These are phyloP conservation scores for Rhizodiscina lignyota DNA, from an alignment of 495 filamentous ascomycete species.

Conservation along the genomic window DNA sequence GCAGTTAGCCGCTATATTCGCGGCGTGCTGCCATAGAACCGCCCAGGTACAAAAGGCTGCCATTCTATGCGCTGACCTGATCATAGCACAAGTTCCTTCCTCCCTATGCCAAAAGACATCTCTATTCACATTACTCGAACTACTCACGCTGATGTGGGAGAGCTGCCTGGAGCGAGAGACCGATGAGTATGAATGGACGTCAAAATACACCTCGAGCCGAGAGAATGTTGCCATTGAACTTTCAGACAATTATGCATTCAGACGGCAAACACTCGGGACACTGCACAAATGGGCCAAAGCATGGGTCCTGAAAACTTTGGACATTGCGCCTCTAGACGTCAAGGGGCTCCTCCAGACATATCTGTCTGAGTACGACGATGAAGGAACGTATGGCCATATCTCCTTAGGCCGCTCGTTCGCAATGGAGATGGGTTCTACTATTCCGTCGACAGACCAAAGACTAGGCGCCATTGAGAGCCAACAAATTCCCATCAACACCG, in stretches of 20 bases:
- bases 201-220: constrained; percentile 55
- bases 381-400: constrained; percentile 72
- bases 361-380: constrained; percentile 81
- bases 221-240: constrained; percentile 71
- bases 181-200: constrained; percentile 78
- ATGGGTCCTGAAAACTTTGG: constrained; percentile 68
- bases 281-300: constrained; percentile 57
- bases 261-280: constrained; percentile 58
- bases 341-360: constrained; percentile 85
- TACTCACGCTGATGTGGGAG: constrained; percentile 83
- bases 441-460: constrained; percentile 77
- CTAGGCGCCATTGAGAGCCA: constrained; percentile 59
- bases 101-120: constrained; percentile 79
- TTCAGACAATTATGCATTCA: constrained; percentile 71
- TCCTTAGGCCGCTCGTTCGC: constrained; percentile 92
- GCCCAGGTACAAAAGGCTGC: constrained; percentile 76
- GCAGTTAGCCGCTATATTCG: constrained; percentile 71
- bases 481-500: constrained; percentile 62
- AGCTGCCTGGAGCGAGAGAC: constrained; percentile 88
- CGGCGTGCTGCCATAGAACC: constrained; percentile 81
- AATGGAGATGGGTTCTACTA: constrained; percentile 72
- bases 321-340: constrained; percentile 81
- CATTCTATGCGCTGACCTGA: constrained; percentile 61
- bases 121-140: constrained; percentile 78
- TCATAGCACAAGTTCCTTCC: constrained; percentile 71